Evolutionary conservation across 306 rosid genomes (phyloP).

Genomic region (Mimosa pudica): DNA sequence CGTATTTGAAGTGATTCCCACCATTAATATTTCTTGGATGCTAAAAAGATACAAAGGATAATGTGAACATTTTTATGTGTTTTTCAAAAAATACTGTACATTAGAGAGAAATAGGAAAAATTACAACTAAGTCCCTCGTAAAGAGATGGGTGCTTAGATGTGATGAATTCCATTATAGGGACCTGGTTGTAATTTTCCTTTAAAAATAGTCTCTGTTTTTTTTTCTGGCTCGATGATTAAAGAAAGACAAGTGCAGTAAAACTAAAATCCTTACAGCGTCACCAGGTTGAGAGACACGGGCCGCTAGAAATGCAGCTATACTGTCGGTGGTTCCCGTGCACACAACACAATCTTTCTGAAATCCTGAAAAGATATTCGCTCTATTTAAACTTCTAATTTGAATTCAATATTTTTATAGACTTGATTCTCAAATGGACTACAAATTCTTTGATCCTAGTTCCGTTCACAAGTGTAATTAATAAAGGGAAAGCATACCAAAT

Average conservation of each 20-base stretch:
- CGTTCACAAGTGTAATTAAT: not conserved
- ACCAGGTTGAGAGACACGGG: slow-evolving; percentile 82
- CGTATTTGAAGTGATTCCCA: slow-evolving; percentile 1
- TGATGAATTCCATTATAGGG: no score
- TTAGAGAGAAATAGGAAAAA: not conserved
- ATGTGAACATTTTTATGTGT: not conserved
- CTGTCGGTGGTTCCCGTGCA: slow-evolving; percentile 97
- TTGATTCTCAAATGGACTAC: slow-evolving; percentile 11
- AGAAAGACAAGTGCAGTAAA: slow-evolving; percentile 24
- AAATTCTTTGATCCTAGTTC: slow-evolving; percentile 7
- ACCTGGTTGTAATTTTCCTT: no score
- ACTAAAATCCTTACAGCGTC: slow-evolving; percentile 66
- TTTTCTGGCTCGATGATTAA: not conserved
- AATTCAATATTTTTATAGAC: slow-evolving; percentile 16
- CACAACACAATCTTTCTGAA: slow-evolving; percentile 69
- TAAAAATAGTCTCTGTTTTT: not conserved
- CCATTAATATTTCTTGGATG: not conserved
- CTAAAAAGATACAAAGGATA: not conserved
- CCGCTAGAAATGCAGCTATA: slow-evolving; percentile 94
- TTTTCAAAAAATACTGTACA: slow-evolving; percentile 4
- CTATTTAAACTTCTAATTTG: slow-evolving; percentile 22
- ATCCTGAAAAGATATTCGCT: slow-evolving; percentile 55
- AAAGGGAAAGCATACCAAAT: slow-evolving; percentile 51
- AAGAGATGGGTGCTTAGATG: no score
- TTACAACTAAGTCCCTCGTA: no score